phyloP scores from a whole-genome alignment of 768 basidiomycete genomes.

The Russula virescens region DNA sequence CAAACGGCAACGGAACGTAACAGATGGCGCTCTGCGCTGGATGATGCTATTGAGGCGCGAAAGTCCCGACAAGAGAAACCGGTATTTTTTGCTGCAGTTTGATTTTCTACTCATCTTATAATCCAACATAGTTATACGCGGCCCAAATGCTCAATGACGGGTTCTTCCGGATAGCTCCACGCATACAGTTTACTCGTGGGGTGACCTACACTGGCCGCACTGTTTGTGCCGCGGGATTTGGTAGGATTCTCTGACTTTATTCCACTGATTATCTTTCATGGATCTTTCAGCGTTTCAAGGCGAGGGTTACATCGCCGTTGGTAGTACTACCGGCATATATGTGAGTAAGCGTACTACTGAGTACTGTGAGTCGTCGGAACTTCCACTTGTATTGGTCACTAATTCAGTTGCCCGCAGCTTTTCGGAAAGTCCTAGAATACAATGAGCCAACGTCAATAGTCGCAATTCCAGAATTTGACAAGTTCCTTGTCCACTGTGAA shows the following conservation, averaged over 20 bases:
- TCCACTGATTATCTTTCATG: not conserved
- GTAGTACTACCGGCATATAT: not conserved
- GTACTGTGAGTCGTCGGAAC: not conserved
- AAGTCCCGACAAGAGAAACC: not conserved
- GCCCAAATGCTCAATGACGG: not conserved
- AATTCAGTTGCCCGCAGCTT: not conserved
- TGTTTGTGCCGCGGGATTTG: not conserved
- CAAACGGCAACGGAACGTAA: not conserved
- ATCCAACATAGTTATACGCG: not conserved
- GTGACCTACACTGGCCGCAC: not conserved
- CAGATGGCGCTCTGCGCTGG: not conserved
- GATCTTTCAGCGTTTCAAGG: not conserved
- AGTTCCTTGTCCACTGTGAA: constrained; percentile 5
- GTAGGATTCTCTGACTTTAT: not conserved
- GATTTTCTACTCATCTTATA: not conserved
- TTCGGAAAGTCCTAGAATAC: constrained; percentile 2
- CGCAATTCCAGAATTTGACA: constrained; percentile 1
- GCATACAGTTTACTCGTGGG: not conserved
- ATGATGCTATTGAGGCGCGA: not conserved
- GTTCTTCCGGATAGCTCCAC: constrained; percentile 4
- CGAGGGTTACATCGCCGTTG: constrained; percentile 1
- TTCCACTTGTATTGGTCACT: not conserved
- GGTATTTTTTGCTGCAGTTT: not conserved
- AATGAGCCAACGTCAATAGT: not conserved
- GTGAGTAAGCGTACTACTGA: not conserved